Evolutionary conservation across 257 asterid genomes (phyloP).

Genomic region (Solanum medicagineum): DNA sequence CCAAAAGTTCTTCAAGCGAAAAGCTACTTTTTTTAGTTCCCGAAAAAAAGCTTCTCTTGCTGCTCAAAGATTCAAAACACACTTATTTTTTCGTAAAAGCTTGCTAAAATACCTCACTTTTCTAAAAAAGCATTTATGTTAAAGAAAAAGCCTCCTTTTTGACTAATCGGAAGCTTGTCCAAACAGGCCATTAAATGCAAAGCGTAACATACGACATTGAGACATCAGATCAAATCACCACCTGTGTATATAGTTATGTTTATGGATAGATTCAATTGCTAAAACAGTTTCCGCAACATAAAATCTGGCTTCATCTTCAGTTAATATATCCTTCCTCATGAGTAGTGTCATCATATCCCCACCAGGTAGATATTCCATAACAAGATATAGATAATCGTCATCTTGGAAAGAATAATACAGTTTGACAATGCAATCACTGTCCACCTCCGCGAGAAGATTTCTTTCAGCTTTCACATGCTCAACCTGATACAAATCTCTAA

Average conservation of each 20-base stretch:
- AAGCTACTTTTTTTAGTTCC: not conserved
- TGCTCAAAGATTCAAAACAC: not conserved
- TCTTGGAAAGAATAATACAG: conserved; percentile 42
- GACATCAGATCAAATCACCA: not conserved
- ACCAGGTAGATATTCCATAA: conserved; percentile 49
- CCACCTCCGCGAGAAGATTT: conserved; percentile 41
- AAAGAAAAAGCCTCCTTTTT: not conserved
- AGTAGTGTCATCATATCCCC: conserved; percentile 50
- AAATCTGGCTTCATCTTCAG: conserved; percentile 39
- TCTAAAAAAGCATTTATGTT: not conserved
- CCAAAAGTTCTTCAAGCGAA: not conserved
- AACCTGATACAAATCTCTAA: conserved; percentile 18
- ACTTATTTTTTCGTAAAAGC: not conserved
- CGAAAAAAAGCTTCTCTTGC: not conserved
- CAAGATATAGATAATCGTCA: conserved; percentile 29
- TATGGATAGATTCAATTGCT: conserved; percentile 44
- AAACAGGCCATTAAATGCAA: not conserved
- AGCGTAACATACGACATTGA: not conserved
- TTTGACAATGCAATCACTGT: conserved; percentile 35
- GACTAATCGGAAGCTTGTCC: not conserved
- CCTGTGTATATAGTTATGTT: conserved; percentile 44
- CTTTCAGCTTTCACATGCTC: conserved; percentile 51
- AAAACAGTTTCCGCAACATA: conserved; percentile 42
- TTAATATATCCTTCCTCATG: conserved; percentile 40
- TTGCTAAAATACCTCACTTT: too few species aligned